A percentile compares a stretch with the other conserved stretches of the same genome.
Conservation (phyloP, 1,284 basidiomycete genomes). For the Sanghuangporus baumii region DNA sequence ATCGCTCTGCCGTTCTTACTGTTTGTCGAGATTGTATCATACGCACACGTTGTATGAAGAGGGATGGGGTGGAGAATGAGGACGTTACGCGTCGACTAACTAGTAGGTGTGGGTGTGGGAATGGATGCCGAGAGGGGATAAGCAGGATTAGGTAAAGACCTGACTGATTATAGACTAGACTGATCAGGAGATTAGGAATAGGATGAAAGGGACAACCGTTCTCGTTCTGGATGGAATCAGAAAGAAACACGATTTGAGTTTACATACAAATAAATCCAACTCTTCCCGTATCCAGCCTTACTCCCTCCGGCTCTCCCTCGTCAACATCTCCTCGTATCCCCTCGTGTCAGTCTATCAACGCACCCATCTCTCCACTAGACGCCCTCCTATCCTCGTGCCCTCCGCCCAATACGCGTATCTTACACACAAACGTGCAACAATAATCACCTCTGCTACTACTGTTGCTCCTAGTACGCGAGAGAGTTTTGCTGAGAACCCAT, state of each 20-base stretch:
- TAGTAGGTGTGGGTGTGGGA: neutral
- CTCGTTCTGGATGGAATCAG: neutral
- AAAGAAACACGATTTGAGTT: neutral
- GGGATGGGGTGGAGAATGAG: neutral
- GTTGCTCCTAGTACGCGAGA: neutral
- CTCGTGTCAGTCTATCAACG: neutral
- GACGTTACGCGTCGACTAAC: neutral
- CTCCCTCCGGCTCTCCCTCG: neutral
- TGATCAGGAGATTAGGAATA: neutral
- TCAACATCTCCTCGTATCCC: neutral
- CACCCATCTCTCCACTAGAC: neutral
- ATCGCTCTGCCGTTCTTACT: neutral
- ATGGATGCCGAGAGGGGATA: neutral
- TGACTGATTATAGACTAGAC: neutral
- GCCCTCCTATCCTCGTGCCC: neutral
- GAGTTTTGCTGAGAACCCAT: neutral
- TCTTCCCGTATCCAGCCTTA: neutral
- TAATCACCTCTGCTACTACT: neutral
- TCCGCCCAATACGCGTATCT: neutral
- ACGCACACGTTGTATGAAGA: neutral
- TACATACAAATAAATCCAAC: neutral
- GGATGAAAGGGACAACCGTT: neutral
- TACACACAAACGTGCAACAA: neutral
- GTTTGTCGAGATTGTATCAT: neutral
- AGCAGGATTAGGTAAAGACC: neutral